These are phyloP conservation scores for Solioccasus polychromus DNA, from an alignment of 768 basidiomycete genomes.

Conservation along the genomic window DNA sequence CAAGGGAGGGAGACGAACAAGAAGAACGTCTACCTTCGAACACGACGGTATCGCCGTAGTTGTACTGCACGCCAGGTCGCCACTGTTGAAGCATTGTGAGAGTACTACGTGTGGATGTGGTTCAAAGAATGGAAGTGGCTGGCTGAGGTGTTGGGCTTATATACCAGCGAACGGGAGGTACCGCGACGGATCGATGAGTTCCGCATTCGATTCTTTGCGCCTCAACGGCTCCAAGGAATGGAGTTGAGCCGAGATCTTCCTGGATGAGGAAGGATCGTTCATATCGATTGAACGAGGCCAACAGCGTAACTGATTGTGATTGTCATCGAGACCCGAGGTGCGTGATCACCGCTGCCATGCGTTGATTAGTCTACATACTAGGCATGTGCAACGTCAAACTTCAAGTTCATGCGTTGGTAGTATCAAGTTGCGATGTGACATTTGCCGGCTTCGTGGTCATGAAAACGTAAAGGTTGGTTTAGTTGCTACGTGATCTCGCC, in stretches of 20 bases:
- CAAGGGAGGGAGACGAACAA: neutral
- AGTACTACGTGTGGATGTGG: slow-evolving; percentile 6
- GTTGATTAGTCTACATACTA: no score
- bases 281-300: neutral
- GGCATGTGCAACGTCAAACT: no score
- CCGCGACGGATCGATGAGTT: slow-evolving; percentile 9
- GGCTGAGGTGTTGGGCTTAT: slow-evolving; percentile 20
- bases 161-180: slow-evolving; percentile 9
- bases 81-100: slow-evolving; percentile 45
- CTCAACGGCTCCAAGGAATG: no score
- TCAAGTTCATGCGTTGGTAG: no score
- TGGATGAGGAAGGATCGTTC: slow-evolving; percentile 11
- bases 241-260: slow-evolving; percentile 2
- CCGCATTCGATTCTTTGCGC: neutral
- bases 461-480: no score
- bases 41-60: slow-evolving; percentile 49
- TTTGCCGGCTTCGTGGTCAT: no score
- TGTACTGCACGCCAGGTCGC: slow-evolving; percentile 65
- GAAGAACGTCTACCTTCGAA: slow-evolving; percentile 46
- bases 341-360: neutral
- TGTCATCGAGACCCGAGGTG: neutral
- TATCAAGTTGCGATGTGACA: no score
- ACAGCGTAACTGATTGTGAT: neutral
- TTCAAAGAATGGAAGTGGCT: neutral
- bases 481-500: no score